Conservation (phyloP, 805 yeast species). For the Candida incommunis region DNA sequence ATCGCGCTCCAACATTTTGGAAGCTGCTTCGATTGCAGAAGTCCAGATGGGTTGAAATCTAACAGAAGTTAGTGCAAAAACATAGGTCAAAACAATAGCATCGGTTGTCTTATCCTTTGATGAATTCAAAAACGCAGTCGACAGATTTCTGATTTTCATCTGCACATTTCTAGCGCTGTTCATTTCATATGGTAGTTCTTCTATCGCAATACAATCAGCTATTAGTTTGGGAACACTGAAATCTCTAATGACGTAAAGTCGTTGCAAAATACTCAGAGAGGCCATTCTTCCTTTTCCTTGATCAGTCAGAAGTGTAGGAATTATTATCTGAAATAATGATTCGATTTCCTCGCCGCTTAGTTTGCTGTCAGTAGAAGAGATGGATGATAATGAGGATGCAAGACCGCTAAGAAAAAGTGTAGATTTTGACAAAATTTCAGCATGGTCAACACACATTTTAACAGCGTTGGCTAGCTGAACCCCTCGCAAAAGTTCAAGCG, state of each 20-base stretch:
- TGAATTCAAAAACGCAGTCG: slow-evolving; percentile 26
- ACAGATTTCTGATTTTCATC: slow-evolving; percentile 49
- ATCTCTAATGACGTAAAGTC: slow-evolving; percentile 3
- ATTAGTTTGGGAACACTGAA: slow-evolving; percentile 14
- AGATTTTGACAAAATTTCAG: background rate
- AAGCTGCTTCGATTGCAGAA: slow-evolving; percentile 50
- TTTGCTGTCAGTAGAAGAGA: background rate
- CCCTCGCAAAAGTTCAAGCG: background rate
- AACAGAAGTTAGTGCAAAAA: slow-evolving; percentile 60
- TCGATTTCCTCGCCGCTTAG: background rate
- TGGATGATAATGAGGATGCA: background rate
- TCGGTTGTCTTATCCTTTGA: slow-evolving; percentile 15
- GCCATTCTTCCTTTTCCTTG: background rate
- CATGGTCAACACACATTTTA: background rate
- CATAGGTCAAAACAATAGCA: slow-evolving; percentile 30
- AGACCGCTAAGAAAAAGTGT: background rate
- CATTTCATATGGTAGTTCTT: slow-evolving; percentile 57
- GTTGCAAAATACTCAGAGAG: slow-evolving; percentile 27
- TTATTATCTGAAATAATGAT: background rate
- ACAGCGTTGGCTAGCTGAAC: background rate
- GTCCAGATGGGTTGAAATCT: slow-evolving; percentile 80
- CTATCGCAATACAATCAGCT: slow-evolving; percentile 44
- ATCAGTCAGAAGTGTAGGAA: background rate
- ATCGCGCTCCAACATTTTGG: slow-evolving; percentile 29
- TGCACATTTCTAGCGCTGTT: slow-evolving; percentile 61